Evolutionary conservation across 345 rosid species (phyloP), one percentile per base, ranked within the genome.

Genomic region (Dovyalis caffra): DNA sequence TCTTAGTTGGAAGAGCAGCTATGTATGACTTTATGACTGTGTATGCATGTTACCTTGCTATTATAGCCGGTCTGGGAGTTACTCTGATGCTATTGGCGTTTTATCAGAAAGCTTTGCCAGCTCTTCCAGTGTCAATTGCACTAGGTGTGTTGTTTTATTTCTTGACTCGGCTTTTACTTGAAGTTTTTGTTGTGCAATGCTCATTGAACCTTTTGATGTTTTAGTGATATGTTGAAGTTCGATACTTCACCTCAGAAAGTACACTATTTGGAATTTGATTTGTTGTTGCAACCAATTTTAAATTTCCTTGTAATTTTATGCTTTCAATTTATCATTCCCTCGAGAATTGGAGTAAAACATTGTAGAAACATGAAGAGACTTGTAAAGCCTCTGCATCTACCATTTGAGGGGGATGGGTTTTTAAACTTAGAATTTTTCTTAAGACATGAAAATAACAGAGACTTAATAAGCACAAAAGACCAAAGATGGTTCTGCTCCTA

Each of bases 11-110:
- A 32, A 91, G 97, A 80, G 97, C 97, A 18, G 97, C 97, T 5
- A 88, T 92, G 97, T 95, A 95, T 60, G 97, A 95, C 85, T 77
- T 88, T 79, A 92, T 95, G 99, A 91, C 97, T 9, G 97, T 94
- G 26, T 94, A 94, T 75, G 97, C 95, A 28, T 92, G 97, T 60
- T 94, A 94, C 79, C 92, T 92, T 63, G 98, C 97, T 20, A 94
- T 94, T 40, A 82, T 94, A 70, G 98, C 98, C 3, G 97, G 98
- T 63, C 85, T 94, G 23, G 98, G 97, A n/a, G 23, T 92, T n/a
- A 94, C 97, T 0, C 71, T 94, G 78, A 81, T 94, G 89, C 84
- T 92, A 0, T 66, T 94, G 90, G 95, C 98, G 66, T 80, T 91
- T 72, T 90, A 92, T 81, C 95, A 85, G 81, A 91, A 90, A 87